phyloP scores from a whole-genome alignment of 352 stramenopile species.

The Plasmopara viticola region DNA sequence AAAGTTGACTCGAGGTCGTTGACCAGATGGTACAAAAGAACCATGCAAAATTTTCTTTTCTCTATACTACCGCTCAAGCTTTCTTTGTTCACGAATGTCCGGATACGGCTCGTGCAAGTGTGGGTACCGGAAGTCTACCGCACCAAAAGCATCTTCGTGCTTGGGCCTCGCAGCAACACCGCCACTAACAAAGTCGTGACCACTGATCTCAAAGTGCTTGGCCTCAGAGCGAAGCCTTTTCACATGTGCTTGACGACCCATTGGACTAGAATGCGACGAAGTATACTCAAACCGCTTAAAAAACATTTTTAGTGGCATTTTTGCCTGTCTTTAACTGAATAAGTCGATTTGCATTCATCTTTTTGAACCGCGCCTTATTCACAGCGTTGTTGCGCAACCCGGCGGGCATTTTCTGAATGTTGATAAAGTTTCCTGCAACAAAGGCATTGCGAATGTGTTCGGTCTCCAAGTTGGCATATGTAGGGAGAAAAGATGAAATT shows the following conservation, averaged over 20 bases:
- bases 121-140: too few relatives aligned
- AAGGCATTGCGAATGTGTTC: too few relatives aligned
- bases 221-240: slow-evolving; percentile 57
- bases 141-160: slow-evolving; percentile 72
- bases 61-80: slow-evolving; percentile 46
- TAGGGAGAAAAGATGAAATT: too few relatives aligned
- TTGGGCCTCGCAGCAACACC: slow-evolving; percentile 46
- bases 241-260: slow-evolving; percentile 57
- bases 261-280: slow-evolving; percentile 57
- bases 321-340: slow-evolving; percentile 30
- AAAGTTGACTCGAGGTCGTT: slow-evolving; percentile 43
- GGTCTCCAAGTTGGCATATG: too few relatives aligned
- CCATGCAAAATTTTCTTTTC: slow-evolving; percentile 71
- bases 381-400: slow-evolving; percentile 49
- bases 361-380: slow-evolving; percentile 59
- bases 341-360: slow-evolving; percentile 77
- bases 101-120: slow-evolving; percentile 67
- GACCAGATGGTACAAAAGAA: slow-evolving; percentile 56
- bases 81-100: slow-evolving; percentile 53
- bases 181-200: slow-evolving; percentile 59
- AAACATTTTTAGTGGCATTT: slow-evolving; percentile 58
- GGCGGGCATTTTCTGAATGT: too few relatives aligned
- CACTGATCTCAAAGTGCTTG: slow-evolving; percentile 66
- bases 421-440: too few relatives aligned
- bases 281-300: slow-evolving; percentile 80